phyloP scores from a whole-genome alignment of 1,284 basidiomycete species.

The Ganoderma boninense region DNA sequence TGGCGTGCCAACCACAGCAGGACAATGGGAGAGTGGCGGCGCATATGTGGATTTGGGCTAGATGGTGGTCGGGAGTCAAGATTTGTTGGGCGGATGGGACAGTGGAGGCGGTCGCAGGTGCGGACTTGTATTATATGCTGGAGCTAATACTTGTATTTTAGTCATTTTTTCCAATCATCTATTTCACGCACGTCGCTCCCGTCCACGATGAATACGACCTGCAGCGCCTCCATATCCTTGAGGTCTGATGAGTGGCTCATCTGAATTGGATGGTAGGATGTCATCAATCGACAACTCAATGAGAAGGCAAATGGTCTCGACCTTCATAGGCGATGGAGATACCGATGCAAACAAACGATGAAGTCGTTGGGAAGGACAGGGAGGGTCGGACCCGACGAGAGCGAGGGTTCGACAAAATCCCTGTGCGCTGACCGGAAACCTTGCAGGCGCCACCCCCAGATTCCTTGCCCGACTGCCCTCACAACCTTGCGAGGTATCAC shows the following conservation, averaged over 20 bases:
- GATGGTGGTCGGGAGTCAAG: not conserved
- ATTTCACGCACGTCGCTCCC: not conserved
- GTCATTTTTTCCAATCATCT: not conserved
- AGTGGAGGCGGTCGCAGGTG: conserved; percentile 7
- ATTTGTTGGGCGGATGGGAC: not conserved
- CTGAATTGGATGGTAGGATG: no score
- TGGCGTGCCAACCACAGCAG: conserved; percentile 54
- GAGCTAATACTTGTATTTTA: conserved; percentile 27
- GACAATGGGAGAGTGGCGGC: conserved; percentile 51
- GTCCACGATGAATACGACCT: not conserved
- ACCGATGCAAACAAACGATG: no score
- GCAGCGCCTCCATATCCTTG: no score
- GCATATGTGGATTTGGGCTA: conserved; percentile 72
- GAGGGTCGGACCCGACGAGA: no score
- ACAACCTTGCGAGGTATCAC: no score
- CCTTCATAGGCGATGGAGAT: no score
- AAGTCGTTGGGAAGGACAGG: no score
- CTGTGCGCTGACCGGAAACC: no score
- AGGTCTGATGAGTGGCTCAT: not conserved
- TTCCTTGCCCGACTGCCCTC: no score
- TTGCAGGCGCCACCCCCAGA: not conserved
- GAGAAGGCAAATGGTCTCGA: no score
- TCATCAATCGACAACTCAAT: no score
- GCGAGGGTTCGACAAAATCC: not conserved
- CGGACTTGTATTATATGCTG: conserved; percentile 20